phyloP scores from a whole-genome alignment of 805 yeast genomes.

The Clavispora vitiphila region DNA sequence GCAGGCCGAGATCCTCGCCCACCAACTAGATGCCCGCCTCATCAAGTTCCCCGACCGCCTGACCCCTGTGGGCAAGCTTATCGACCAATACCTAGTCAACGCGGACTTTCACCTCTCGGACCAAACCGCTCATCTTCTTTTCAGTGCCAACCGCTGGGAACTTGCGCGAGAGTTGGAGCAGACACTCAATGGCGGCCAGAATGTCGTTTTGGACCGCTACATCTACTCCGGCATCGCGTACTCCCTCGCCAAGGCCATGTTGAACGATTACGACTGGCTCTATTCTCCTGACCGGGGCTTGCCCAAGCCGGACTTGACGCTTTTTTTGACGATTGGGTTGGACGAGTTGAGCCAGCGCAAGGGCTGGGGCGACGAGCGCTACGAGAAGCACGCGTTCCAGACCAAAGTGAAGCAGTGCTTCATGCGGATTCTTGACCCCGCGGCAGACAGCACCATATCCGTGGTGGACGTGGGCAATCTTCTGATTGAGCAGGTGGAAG shows the following conservation, averaged over 20 bases:
- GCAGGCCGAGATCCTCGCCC: conserved; percentile 45
- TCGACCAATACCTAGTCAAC: conserved; percentile 65
- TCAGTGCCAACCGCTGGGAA: conserved; percentile 97
- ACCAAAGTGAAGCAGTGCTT: conserved; percentile 62
- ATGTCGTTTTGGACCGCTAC: conserved; percentile 77
- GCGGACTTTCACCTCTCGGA: conserved; percentile 52
- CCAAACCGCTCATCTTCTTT: conserved; percentile 79
- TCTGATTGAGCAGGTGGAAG: conserved; percentile 50
- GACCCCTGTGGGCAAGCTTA: conserved; percentile 75
- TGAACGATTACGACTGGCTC: conserved; percentile 67
- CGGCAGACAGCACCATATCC: conserved; percentile 26
- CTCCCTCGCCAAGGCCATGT: conserved; percentile 65
- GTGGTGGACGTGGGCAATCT: conserved; percentile 58
- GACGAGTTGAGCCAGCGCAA: conserved; percentile 47
- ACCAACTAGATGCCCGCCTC: conserved; percentile 28
- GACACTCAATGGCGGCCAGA: conserved; percentile 46
- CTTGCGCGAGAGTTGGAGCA: conserved; percentile 42
- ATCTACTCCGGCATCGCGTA: conserved; percentile 92
- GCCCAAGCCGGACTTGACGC: conserved; percentile 77
- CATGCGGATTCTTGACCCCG: conserved; percentile 34
- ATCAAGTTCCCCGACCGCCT: conserved; percentile 86
- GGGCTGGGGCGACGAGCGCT: conserved; percentile 93
- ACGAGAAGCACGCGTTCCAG: conserved; percentile 75
- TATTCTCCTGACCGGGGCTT: conserved; percentile 75
- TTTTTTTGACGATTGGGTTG: conserved; percentile 62